phyloP scores from a whole-genome alignment of 257 asterid species.

The Nicotiana knightiana region DNA sequence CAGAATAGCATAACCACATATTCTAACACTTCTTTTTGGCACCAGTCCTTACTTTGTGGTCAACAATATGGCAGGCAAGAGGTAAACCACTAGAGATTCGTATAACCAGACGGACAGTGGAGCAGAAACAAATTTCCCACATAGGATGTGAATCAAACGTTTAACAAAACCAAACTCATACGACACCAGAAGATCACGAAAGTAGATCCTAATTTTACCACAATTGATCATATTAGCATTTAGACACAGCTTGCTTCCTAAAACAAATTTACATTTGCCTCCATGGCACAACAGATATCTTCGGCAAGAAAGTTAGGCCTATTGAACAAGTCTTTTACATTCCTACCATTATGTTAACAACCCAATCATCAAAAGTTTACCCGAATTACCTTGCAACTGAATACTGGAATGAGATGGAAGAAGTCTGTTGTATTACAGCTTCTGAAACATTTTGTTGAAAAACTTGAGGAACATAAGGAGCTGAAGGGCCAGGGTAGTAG shows the following conservation, averaged over 20 bases:
- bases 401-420: neutral
- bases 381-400: neutral
- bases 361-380: neutral
- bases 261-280: neutral
- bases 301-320: neutral
- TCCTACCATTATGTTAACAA: neutral
- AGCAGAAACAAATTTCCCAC: neutral
- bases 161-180: neutral
- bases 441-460: constrained; percentile 22
- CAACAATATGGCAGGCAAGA: neutral
- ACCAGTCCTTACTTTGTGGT: neutral
- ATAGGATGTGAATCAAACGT: neutral
- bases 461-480: constrained; percentile 20
- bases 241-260: neutral
- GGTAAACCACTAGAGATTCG: neutral
- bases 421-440: neutral
- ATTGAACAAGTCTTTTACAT: neutral
- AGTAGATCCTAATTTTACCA: neutral
- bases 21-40: neutral
- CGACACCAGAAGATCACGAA: neutral
- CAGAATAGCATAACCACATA: neutral
- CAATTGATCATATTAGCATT: neutral
- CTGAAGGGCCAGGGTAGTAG: constrained; percentile 16
- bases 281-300: neutral
- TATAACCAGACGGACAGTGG: neutral